phyloP scores from a whole-genome alignment of 2,329 filamentous ascomycete species.

The Diaporthe aspalathi region DNA sequence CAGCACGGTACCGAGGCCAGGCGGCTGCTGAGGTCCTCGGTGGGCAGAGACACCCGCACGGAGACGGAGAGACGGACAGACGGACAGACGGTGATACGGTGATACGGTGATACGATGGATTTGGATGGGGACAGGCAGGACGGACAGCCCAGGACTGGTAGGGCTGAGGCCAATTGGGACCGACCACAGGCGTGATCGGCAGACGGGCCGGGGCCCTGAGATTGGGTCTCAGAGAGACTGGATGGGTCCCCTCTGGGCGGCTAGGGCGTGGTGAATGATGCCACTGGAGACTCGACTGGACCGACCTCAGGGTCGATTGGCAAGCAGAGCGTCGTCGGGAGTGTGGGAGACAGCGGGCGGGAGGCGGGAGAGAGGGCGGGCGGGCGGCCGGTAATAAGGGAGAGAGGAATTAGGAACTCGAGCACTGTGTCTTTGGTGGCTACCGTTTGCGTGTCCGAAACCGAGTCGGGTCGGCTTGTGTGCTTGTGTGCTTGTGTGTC shows the following conservation, averaged over 20 bases:
- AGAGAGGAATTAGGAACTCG: neutral
- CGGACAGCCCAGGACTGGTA: neutral
- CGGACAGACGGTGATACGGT: no score
- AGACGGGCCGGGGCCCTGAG: constrained; percentile 33
- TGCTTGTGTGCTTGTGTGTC: neutral
- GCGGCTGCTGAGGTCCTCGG: constrained; percentile 1
- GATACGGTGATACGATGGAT: neutral
- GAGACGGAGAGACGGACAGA: constrained; percentile 11
- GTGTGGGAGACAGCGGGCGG: constrained; percentile 30
- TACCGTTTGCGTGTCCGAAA: neutral
- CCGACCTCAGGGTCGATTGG: constrained; percentile 17
- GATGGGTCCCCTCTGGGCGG: constrained; percentile 2
- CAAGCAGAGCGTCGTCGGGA: constrained; percentile 19
- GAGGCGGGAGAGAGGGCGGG: constrained; percentile 17
- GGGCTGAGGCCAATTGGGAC: constrained; percentile 31
- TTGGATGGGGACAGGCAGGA: constrained; percentile 7
- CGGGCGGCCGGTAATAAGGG: constrained; percentile 20
- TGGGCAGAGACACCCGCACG: neutral
- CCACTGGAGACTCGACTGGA: constrained; percentile 26
- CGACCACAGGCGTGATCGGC: constrained; percentile 32
- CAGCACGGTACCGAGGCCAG: constrained; percentile 25
- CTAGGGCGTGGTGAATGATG: constrained; percentile 20
- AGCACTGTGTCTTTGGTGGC: constrained; percentile 26
- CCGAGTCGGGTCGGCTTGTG: neutral
- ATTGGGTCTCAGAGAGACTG: constrained; percentile 12